Base-by-base conservation (phyloP, 106 monocot genomes). In the Apostasia ramifera region DNA sequence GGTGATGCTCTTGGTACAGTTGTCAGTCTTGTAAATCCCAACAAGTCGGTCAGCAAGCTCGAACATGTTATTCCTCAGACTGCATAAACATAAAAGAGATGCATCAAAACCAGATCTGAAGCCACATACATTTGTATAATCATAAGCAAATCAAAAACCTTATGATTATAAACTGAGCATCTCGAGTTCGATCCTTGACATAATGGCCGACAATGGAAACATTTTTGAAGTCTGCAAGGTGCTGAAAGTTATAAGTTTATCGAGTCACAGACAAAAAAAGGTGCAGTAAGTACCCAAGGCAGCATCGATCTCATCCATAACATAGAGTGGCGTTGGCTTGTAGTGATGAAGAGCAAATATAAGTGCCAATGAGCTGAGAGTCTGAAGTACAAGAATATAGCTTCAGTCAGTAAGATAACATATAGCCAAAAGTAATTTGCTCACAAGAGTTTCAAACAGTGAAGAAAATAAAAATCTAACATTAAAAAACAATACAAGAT, bases 231-330 rank as follows among this genome's bases (percentile, higher is more conserved):
- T 97, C 97, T 97, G 76, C 55, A 71, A 78, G 43, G 37, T 2
- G 49, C 79, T 44, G 43, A 66, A n/a, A 12, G 50, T 54, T 61
- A 56, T 44, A 67, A 67, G n/a, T 64, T 46, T 61, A 52, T 1
- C 6, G 6, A 43, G 2, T 12, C 26, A 42, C 47, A 40, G 42
- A 48, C 51, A n/a, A 26, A 26, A 13, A 53, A 4, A 57, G 3
- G 3, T 14, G 61, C 55, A 44, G 44, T 55, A n/a, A 71, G 39
- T 82, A 97, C 95, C 95, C 59, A 97, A 79, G 10, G 97, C 97
- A 74, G 97, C 97, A 85, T 97, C 97, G 40, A 97, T 97, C 67
- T 97, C 97, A 70, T 97, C 97, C 97, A 97, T 97, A 38, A 97
- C 97, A 80, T 92, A 97, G 2, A 97, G 72, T 0, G 97, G 97